Conservation (phyloP, 345 rosid species). For the Litchi chinensis region DNA sequence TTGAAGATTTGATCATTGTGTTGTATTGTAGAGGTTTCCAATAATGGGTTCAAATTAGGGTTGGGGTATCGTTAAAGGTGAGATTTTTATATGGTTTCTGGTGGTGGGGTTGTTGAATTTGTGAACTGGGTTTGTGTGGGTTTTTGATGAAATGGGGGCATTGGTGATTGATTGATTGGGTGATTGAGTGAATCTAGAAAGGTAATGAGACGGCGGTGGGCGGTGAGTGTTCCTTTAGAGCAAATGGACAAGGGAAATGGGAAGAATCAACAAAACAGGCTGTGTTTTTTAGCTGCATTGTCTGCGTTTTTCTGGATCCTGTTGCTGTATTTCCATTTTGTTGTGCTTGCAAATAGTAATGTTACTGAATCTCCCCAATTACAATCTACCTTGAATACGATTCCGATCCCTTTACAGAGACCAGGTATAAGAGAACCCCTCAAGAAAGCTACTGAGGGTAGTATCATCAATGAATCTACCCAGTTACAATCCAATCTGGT, state of each 20-base stretch:
- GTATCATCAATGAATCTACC: constrained; percentile 35
- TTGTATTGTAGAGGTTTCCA: not conserved
- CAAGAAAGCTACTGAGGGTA: constrained; percentile 4
- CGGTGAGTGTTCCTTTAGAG: constrained; percentile 38
- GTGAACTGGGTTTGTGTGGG: constrained; percentile 23
- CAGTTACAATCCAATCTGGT: constrained; percentile 31
- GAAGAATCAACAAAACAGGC: constrained; percentile 51
- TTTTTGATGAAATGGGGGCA: constrained; percentile 7
- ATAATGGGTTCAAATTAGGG: not conserved
- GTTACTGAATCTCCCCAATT: constrained; percentile 39
- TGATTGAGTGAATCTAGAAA: constrained; percentile 13
- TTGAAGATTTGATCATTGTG: not conserved
- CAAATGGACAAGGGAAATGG: constrained; percentile 64
- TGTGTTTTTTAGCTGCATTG: constrained; percentile 55
- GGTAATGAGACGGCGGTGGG: constrained; percentile 73
- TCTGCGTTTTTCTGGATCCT: constrained; percentile 70
- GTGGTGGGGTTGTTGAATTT: not conserved
- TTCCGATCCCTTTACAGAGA: constrained; percentile 28
- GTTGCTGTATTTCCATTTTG: constrained; percentile 68
- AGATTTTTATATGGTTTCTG: not conserved
- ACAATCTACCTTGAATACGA: constrained; percentile 26
- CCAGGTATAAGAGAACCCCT: constrained; percentile 14
- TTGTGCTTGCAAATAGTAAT: constrained; percentile 43
- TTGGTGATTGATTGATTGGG: constrained; percentile 14
- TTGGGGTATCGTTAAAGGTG: not conserved